Percentiles rank a stretch among this genome's conserved stretches.
These are phyloP conservation scores for Obelidium mucronatum DNA, from an alignment of 192 early-diverging fungal genomes.

Conservation along the genomic window DNA sequence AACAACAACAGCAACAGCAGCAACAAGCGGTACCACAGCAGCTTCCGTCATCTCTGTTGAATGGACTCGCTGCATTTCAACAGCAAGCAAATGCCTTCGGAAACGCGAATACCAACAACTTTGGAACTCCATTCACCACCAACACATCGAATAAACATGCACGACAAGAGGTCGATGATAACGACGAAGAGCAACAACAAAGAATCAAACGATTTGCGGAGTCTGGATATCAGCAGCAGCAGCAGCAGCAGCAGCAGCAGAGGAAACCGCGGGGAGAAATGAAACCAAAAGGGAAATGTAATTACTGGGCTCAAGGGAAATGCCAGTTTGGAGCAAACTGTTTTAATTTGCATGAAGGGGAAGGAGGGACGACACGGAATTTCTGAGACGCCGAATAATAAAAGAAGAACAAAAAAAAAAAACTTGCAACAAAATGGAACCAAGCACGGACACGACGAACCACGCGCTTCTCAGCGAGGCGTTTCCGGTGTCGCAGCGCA, in stretches of 20 bases:
- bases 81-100: not conserved
- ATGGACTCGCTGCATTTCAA: slow-evolving; percentile 1
- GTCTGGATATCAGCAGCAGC: not conserved
- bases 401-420: too few relatives aligned
- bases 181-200: too few relatives aligned
- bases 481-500: too few relatives aligned
- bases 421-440: too few relatives aligned
- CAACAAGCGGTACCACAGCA: not conserved
- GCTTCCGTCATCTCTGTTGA: not conserved
- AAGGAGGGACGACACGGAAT: not conserved
- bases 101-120: not conserved
- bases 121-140: not conserved
- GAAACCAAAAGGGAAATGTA: slow-evolving; percentile 22
- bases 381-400: too few relatives aligned
- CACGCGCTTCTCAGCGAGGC: too few relatives aligned
- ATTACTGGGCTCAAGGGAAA: slow-evolving; percentile 6
- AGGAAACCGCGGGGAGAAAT: slow-evolving; percentile 9
- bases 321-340: slow-evolving; percentile 21
- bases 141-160: not conserved
- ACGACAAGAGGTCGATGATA: too few relatives aligned
- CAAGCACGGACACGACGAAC: too few relatives aligned
- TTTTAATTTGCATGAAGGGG: slow-evolving; percentile 26
- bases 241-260: not conserved
- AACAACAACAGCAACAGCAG: not conserved
- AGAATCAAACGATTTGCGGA: not conserved